Evolutionary conservation across 495 filamentous ascomycete genomes (phyloP).

Genomic region (Lindgomyces ingoldianus): DNA sequence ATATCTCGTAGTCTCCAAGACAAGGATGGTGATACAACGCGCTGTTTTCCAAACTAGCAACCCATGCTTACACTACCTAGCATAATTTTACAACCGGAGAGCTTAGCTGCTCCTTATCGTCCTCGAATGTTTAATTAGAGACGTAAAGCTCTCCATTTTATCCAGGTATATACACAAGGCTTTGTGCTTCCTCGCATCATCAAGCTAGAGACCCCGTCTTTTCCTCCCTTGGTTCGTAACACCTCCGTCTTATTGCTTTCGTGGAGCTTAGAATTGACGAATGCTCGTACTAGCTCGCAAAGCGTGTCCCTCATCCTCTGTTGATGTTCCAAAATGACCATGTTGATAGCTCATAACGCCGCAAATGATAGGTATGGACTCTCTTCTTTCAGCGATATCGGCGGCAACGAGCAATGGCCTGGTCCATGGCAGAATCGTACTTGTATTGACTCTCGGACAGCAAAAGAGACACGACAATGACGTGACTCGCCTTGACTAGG

Average conservation of each 20-base stretch:
- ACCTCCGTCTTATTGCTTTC: constrained; percentile 35
- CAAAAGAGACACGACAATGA: constrained; percentile 71
- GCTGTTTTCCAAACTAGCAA: background rate
- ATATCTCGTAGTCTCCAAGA: no score
- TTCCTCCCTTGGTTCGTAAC: constrained; percentile 22
- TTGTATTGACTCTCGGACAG: constrained; percentile 56
- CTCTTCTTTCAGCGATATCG: constrained; percentile 67
- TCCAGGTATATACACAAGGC: constrained; percentile 8
- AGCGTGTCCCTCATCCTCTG: constrained; percentile 30
- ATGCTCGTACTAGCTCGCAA: constrained; percentile 1
- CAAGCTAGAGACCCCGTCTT: constrained; percentile 36
- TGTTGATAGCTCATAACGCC: constrained; percentile 65
- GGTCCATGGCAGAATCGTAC: constrained; percentile 63
- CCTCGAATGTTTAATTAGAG: constrained; percentile 33
- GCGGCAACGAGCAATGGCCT: constrained; percentile 69
- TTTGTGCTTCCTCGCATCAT: background rate
- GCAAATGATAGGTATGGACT: constrained; percentile 74
- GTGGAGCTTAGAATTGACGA: background rate
- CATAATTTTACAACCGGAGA: background rate
- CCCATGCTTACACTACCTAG: background rate
- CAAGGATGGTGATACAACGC: no score
- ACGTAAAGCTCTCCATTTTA: constrained; percentile 29
- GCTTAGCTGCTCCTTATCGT: constrained; percentile 5
- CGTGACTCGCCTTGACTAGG: constrained; percentile 71
- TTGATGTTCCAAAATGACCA: constrained; percentile 60